Conservation (phyloP, 192 early-diverging fungal genomes). For the Spizellomyces sp. region DNA sequence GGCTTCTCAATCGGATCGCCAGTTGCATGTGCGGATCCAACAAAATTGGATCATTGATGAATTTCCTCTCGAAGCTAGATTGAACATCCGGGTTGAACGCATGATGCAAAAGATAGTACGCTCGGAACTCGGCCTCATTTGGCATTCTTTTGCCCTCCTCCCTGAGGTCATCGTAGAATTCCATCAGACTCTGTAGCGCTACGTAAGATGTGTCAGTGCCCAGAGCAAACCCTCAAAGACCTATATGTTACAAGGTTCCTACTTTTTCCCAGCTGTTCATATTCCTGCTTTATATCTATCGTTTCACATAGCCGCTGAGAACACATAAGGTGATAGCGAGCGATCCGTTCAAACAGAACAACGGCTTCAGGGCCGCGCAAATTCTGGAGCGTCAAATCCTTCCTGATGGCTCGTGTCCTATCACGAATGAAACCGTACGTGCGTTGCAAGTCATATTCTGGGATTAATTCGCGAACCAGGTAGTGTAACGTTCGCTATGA, state of each 20-base stretch:
- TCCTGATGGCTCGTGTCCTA: conserved; percentile 79
- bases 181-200: conserved; percentile 81
- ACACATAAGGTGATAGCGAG: conserved; percentile 83
- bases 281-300: conserved; percentile 80
- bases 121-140: conserved; percentile 90
- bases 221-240: not conserved
- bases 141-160: conserved; percentile 52
- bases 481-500: conserved; percentile 49
- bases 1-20: conserved; percentile 67
- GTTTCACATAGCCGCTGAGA: conserved; percentile 71
- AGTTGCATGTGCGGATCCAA: conserved; percentile 64
- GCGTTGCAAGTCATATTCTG: conserved; percentile 55
- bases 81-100: conserved; percentile 73
- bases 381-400: conserved; percentile 89
- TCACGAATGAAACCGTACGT: conserved; percentile 85
- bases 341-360: conserved; percentile 75
- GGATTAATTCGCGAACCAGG: conserved; percentile 41
- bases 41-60: conserved; percentile 59
- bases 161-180: conserved; percentile 82
- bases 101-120: conserved; percentile 82
- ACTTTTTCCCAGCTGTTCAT: conserved; percentile 88
- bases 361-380: conserved; percentile 70
- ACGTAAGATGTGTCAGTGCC: not conserved
- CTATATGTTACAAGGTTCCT: conserved; percentile 10
- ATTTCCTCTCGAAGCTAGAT: conserved; percentile 58